Base-by-base conservation (phyloP, 306 rosid species). In the Crataegus laevigata region DNA sequence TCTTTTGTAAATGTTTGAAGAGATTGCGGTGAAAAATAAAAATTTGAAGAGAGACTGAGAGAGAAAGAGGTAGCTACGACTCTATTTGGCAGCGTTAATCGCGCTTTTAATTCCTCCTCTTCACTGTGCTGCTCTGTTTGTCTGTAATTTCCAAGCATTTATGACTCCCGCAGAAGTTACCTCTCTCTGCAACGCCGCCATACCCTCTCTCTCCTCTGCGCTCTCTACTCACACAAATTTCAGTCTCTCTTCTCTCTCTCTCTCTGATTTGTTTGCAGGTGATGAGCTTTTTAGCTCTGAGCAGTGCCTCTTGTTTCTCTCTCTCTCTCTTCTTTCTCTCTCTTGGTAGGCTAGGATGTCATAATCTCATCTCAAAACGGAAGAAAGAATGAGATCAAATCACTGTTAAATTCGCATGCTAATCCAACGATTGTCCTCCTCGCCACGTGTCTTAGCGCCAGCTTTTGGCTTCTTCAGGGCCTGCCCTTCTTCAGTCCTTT, bases 121-220 rank as follows among this genome's bases (percentile, higher is more conserved):
- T 64, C 58, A 22, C 73, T 61, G 75, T 73, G 71, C 50, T 32
- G 15, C 54, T 71, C 57, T 62, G 36, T 18, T 51, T n/a, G 66
- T 51, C n/a, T 71, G 63, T 25, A 47, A 47, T 34, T 65, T 55
- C 66, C 43, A 61, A 21, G 81, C 89, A 88, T 88, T 84, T 84
- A 88, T 59, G 83, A 79, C 13, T 60, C n/a, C 18, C 71, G 72
- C 81, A 81, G 85, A 82, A 77, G 82, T 58, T 58, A 11, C 63
- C 15, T 77, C 58, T 69, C 76, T 62, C 85, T 85, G 89, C 84
- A 79, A 91, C 98, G 98, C 98, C 98, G 96, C 96, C 97, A 91
- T 88, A 84, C 81, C 80, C 87, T 77, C 73, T 77, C 82, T 80
- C 63, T 73, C 83, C 76, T 79, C 83, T 80, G 66, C 72, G 45